Base-by-base conservation (phyloP, 495 filamentous ascomycete species). In the Cryomyces minteri region DNA sequence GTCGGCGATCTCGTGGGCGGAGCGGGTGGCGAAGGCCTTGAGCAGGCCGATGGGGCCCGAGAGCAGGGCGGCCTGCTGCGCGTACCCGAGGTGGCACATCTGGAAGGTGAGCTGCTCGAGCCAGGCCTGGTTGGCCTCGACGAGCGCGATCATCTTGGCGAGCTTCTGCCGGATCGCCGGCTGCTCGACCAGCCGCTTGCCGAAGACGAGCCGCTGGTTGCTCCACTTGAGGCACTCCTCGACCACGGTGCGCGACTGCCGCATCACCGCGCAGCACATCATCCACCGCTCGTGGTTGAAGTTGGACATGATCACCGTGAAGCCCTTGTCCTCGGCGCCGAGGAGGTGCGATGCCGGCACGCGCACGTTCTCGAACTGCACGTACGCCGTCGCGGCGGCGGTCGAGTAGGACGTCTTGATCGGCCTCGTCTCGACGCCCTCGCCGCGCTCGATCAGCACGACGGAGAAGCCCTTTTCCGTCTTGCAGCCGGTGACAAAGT, bases 201-300 rank as follows among this genome's bases (percentile, higher is more conserved):
- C 70, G 58, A 88, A 90, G 49, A 93, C 83, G n/a, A 86, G 67
- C 34, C 85, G 77, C 62, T 93, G 85, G 66, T 88, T 84, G 47
- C 77, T 73, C 84, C 85, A 93, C 58, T 90, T 90, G 48, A 93
- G 64, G 54, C 79, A 88, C 55, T 93, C 85, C 53, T 90, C 84
- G 4, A 84, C 79, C 0, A 90, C 70, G 0, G 74, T 68, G 47
- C 80, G 73, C 41, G 68, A 75, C 60, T 68, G 66, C 28, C 80
- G 77, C 48, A 79, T 71, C 0, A 79, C 74, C 37, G 62, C 79
- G 53, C 71, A 71, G 50, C 58, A 61, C 61, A 64, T 64, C 58
- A 59, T 61, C 43, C 53, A 59, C 6, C 59, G 54, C 46, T 63
- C 80, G 63, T 84, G 80, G 68, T 85, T 84, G 68, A 88, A 87